Conservation (phyloP, 2,329 filamentous ascomycete genomes). For the Immersiporthe knoxdaviesiana region DNA sequence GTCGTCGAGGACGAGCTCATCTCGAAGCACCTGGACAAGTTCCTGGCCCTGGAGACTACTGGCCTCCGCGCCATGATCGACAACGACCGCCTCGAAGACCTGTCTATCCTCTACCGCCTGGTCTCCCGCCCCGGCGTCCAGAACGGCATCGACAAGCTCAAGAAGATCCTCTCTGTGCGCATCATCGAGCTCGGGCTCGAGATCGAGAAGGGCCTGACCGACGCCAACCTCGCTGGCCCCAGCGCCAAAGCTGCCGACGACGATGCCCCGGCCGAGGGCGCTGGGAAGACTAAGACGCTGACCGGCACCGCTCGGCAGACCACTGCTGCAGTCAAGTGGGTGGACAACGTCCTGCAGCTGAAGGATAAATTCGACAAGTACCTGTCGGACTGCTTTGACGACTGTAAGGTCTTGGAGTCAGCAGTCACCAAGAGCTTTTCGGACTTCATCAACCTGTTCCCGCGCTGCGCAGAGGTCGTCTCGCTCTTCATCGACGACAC, state of each 20-base stretch:
- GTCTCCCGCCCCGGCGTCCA: conserved; percentile 56
- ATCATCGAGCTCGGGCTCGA: conserved; percentile 80
- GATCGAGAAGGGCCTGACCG: conserved; percentile 71
- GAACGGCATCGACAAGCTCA: conserved; percentile 62
- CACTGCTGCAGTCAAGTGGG: conserved; percentile 88
- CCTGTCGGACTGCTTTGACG: conserved; percentile 71
- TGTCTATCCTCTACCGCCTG: conserved; percentile 80
- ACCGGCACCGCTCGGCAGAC: conserved; percentile 77
- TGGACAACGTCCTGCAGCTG: conserved; percentile 82
- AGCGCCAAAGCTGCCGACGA: conserved; percentile 40
- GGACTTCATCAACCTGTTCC: conserved; percentile 92
- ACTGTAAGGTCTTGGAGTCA: conserved; percentile 78
- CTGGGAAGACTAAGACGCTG: conserved; percentile 55
- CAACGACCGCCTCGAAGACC: conserved; percentile 78
- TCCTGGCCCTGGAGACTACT: conserved; percentile 82
- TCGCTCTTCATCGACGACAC: conserved; percentile 98
- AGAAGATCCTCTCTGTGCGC: conserved; percentile 75
- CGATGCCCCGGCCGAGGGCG: conserved; percentile 48
- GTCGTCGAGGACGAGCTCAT: conserved; percentile 86
- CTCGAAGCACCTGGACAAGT: conserved; percentile 73
- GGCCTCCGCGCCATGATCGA: conserved; percentile 90
- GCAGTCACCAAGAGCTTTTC: conserved; percentile 85
- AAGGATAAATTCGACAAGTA: conserved; percentile 90
- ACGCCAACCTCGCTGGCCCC: conserved; percentile 55
- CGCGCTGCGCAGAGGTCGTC: conserved; percentile 84